Conservation (phyloP, 345 rosid genomes). For the Populus alba region DNA sequence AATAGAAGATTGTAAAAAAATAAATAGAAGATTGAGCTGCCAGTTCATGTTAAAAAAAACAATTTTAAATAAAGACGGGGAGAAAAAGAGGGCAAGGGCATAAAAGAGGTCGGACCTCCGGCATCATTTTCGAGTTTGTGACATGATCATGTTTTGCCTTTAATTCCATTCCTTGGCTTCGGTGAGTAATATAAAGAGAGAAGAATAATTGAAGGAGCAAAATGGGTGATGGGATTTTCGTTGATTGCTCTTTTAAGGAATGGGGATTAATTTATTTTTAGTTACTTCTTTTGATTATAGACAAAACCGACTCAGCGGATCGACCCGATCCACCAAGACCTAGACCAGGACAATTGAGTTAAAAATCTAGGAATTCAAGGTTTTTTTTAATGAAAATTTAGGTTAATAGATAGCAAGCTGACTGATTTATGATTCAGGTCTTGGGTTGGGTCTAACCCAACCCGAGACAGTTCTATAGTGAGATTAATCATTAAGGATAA, state of each 20-base stretch:
- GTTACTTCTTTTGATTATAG: neutral
- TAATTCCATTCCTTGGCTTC: conserved; percentile 18
- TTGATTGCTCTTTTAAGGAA: no score
- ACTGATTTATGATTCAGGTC: no score
- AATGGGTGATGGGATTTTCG: neutral
- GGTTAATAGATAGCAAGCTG: no score
- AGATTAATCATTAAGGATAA: neutral
- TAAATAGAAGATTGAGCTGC: conserved; percentile 18
- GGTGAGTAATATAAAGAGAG: conserved; percentile 1
- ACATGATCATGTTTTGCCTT: conserved; percentile 27
- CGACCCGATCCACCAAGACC: no score
- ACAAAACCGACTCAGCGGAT: no score
- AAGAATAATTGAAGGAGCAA: neutral
- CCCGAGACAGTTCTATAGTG: neutral
- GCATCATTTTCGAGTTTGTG: conserved; percentile 11
- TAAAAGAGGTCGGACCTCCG: conserved; percentile 13
- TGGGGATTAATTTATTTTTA: neutral
- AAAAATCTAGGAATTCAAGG: no score
- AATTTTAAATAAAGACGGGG: neutral
- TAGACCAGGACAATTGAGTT: no score
- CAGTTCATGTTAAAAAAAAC: conserved; percentile 25
- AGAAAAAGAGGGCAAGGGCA: neutral
- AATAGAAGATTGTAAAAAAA: neutral
- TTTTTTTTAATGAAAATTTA: no score
- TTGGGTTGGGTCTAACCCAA: no score